phyloP scores from a whole-genome alignment of 106 monocot species.

The Apostasia ramifera region DNA sequence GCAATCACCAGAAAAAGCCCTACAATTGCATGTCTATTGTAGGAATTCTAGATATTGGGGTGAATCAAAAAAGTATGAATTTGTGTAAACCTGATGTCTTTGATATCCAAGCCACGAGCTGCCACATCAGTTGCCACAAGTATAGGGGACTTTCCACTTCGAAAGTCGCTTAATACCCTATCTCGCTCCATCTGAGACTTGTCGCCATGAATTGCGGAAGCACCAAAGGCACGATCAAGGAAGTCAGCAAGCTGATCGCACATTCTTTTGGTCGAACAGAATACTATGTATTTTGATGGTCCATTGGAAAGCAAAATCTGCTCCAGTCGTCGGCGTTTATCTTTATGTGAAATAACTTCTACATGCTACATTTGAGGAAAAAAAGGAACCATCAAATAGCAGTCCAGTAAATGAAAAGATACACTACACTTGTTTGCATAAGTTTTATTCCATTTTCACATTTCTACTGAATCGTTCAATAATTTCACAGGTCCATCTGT shows the following conservation, averaged over 20 bases:
- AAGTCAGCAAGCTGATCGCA: slow-evolving; percentile 65
- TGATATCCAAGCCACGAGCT: slow-evolving; percentile 71
- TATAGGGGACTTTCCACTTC: slow-evolving; percentile 54
- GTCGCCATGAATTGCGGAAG: slow-evolving; percentile 82
- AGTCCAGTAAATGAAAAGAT: background rate
- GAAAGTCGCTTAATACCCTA: slow-evolving; percentile 53
- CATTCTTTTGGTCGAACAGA: slow-evolving; percentile 87
- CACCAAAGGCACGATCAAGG: slow-evolving; percentile 57
- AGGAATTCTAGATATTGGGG: no score
- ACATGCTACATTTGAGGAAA: slow-evolving; percentile 34
- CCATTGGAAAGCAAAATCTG: slow-evolving; percentile 74
- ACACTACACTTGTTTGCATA: background rate
- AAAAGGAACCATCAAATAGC: background rate
- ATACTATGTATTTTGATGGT: slow-evolving; percentile 70
- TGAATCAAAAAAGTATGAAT: background rate
- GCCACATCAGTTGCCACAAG: slow-evolving; percentile 90
- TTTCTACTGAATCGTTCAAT: no score
- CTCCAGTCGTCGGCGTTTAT: slow-evolving; percentile 65
- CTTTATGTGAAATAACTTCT: slow-evolving; percentile 57
- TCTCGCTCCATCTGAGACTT: slow-evolving; percentile 81
- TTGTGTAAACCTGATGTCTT: slow-evolving; percentile 61
- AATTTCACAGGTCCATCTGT: no score
- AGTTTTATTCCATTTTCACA: no score
- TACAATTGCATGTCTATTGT: no score
- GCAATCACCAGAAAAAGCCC: no score